These are phyloP conservation scores for Stemphylium beticola DNA, from an alignment of 2,329 filamentous ascomycete genomes.

Conservation along the genomic window DNA sequence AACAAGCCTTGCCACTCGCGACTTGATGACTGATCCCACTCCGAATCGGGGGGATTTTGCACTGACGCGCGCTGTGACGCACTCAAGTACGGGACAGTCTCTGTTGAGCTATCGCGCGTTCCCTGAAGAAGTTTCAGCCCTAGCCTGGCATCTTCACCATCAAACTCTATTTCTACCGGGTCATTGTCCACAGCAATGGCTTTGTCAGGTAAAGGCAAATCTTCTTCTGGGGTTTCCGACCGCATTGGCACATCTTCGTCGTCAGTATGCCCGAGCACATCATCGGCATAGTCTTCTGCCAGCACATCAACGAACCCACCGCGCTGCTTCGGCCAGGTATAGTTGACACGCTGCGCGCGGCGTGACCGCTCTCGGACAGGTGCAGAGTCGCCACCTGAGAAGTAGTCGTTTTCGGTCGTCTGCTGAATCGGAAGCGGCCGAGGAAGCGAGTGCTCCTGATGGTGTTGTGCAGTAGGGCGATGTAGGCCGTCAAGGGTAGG, in stretches of 20 bases:
- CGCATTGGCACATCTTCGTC: not conserved
- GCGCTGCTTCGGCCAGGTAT: slow-evolving; percentile 32
- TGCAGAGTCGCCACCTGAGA: slow-evolving; percentile 27
- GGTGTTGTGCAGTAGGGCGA: not conserved
- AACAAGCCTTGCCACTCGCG: slow-evolving; percentile 38
- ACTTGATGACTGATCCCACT: slow-evolving; percentile 34
- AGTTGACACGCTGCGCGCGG: slow-evolving; percentile 35
- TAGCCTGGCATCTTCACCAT: slow-evolving; percentile 28
- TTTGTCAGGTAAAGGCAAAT: slow-evolving; percentile 9
- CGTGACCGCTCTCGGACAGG: slow-evolving; percentile 24
- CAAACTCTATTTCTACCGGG: slow-evolving; percentile 27
- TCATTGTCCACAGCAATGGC: slow-evolving; percentile 24
- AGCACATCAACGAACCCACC: not conserved
- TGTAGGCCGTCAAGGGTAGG: not conserved
- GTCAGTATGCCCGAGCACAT: not conserved
- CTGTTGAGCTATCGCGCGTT: not conserved
- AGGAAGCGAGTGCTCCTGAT: not conserved
- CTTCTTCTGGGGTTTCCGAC: slow-evolving; percentile 25
- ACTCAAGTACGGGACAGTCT: slow-evolving; percentile 37
- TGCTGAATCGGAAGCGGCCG: slow-evolving; percentile 1
- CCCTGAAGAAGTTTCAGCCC: slow-evolving; percentile 12
- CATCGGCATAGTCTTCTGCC: slow-evolving; percentile 9
- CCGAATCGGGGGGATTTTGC: slow-evolving; percentile 15
- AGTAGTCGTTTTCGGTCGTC: slow-evolving; percentile 20
- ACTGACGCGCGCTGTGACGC: slow-evolving; percentile 27